Base-by-base conservation (phyloP, 306 rosid species). In the Abrus pulchellus region DNA sequence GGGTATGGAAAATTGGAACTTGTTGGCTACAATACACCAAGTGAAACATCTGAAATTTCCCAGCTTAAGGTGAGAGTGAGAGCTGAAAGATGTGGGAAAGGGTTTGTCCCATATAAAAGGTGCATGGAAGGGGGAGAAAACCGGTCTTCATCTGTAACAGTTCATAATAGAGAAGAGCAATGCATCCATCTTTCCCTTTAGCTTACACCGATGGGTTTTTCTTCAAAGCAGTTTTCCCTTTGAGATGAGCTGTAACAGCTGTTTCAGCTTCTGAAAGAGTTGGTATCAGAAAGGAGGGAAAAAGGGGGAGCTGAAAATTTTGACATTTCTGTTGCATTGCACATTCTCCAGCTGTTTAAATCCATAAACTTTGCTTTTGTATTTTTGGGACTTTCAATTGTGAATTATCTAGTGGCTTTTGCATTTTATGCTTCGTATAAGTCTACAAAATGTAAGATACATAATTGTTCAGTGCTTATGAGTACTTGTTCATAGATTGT, bases 91-190 rank as follows among this genome's bases (percentile, higher is more conserved):
- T 57, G 78, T 59, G 79, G 64, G 10, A 81, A 83, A 93, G 97
- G 93, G 47, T 93, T 93, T 89, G 87, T 89, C 13, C 98, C 97
- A 49, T 91, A 91, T 70, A 90, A 90, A 83, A 89, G 93, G 68
- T 83, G 86, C 80, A 9, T 80, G 44, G 65, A 80, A 56, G 83
- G 83, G 68, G 83, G 81, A 60, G 88, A 82, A 20, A 72, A 52
- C 45, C 71, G 50, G 30, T 79, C 83, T 72, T 80, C 80, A 30
- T 54, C 74, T 44, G 55, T 75, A 30, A 68, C 67, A 66, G 55
- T 9, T 3, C 75, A 82, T 64, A 83, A 77, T 45, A 83, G 87
- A 63, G 83, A 91, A 20, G 84, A 78, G 68, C 89, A 89, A 72
- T 54, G 86, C 54, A 68, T 85, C 28, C 68, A 77, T 43, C 93